Conservation (phyloP, 371 early-diverging fungal genomes). For the Parasitella parasitica region DNA sequence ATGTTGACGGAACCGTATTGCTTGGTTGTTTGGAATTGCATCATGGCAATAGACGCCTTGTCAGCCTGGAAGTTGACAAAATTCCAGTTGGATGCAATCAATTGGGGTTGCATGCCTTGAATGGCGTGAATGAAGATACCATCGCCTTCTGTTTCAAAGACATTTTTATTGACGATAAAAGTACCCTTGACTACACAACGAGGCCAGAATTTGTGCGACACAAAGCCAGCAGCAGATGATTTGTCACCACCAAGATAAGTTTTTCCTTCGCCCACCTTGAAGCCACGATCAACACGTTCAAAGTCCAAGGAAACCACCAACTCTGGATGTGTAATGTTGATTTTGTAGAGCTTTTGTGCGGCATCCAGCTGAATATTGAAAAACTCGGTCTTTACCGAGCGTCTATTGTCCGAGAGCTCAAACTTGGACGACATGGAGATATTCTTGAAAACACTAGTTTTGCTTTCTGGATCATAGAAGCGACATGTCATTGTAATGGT, state of each 20-base stretch:
- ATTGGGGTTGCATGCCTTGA: slow-evolving; percentile 84
- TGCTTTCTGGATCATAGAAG: slow-evolving; percentile 66
- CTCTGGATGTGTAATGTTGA: slow-evolving; percentile 62
- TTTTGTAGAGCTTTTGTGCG: slow-evolving; percentile 48
- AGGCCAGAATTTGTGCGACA: slow-evolving; percentile 84
- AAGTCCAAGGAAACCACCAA: slow-evolving; percentile 69
- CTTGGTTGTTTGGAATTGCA: slow-evolving; percentile 80
- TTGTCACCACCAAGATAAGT: slow-evolving; percentile 67
- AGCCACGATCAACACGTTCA: slow-evolving; percentile 66
- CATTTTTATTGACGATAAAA: slow-evolving; percentile 68
- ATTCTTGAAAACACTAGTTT: slow-evolving; percentile 69
- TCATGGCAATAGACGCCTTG: slow-evolving; percentile 68
- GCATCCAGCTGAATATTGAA: slow-evolving; percentile 64
- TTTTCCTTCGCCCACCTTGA: slow-evolving; percentile 81
- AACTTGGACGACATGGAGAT: slow-evolving; percentile 68
- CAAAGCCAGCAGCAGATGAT: slow-evolving; percentile 50
- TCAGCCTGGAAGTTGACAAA: slow-evolving; percentile 68
- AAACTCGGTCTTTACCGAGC: slow-evolving; percentile 70
- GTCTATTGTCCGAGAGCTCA: slow-evolving; percentile 64
- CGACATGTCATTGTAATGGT: slow-evolving; percentile 77
- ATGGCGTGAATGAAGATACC: slow-evolving; percentile 85
- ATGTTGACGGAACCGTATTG: slow-evolving; percentile 70
- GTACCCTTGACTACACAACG: slow-evolving; percentile 69
- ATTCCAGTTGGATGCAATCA: slow-evolving; percentile 84
- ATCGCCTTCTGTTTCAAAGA: slow-evolving; percentile 65